Percentiles rank a stretch among this genome's conserved stretches.
These are phyloP conservation scores for Geoglossum glabrum DNA, from an alignment of 495 filamentous ascomycete genomes.

Conservation along the genomic window DNA sequence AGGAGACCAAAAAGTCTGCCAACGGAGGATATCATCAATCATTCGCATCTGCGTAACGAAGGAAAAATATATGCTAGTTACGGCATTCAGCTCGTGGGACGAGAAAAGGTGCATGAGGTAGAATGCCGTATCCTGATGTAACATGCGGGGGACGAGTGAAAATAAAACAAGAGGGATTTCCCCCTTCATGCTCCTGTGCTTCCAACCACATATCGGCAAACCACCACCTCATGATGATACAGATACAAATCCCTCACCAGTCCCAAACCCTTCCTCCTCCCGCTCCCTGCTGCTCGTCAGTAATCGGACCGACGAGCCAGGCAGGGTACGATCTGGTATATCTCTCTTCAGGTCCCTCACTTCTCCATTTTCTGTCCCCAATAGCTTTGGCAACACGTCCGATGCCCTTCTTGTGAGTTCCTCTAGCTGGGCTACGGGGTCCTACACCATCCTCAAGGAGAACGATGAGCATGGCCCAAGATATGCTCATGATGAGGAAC, in stretches of 20 bases:
- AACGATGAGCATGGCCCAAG: neutral
- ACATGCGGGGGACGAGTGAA: no score
- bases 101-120: no score
- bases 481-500: conserved; percentile 2
- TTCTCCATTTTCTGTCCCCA: neutral
- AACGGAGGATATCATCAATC: no score
- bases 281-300: neutral
- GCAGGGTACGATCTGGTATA: neutral
- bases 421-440: conserved; percentile 6
- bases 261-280: neutral
- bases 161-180: no score
- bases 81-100: no score
- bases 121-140: no score
- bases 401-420: conserved; percentile 2
- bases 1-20: no score
- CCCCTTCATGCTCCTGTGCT: no score
- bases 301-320: conserved; percentile 1
- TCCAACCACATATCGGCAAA: neutral
- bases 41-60: no score
- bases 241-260: neutral
- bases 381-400: neutral
- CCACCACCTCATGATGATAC: neutral
- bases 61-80: no score
- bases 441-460: conserved; percentile 4
- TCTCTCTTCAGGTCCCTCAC: neutral